These are phyloP conservation scores for Curvularia hawaiiensis DNA, from an alignment of 2,329 filamentous ascomycete genomes.

Conservation along the genomic window DNA sequence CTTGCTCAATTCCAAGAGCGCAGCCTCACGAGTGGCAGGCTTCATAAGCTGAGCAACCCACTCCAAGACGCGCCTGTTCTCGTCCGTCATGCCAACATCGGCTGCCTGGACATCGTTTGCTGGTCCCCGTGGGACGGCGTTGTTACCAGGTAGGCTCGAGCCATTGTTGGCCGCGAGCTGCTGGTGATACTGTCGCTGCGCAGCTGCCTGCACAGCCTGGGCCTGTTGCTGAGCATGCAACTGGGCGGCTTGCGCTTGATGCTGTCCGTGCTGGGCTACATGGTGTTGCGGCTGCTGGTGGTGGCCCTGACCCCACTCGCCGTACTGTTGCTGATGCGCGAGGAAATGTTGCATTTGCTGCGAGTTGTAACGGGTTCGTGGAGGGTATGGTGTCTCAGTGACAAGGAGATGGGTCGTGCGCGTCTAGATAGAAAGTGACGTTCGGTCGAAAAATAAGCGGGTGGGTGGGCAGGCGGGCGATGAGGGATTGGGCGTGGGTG, in stretches of 20 bases:
- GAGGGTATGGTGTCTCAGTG: slow-evolving; percentile 13
- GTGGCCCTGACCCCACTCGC: slow-evolving; percentile 55
- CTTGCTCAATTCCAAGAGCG: slow-evolving; percentile 94
- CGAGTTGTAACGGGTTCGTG: slow-evolving; percentile 21
- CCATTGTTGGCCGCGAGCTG: slow-evolving; percentile 72
- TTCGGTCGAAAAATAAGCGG: slow-evolving; percentile 18
- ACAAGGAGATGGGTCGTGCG: slow-evolving; percentile 9
- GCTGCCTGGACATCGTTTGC: slow-evolving; percentile 47
- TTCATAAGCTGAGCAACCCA: slow-evolving; percentile 93
- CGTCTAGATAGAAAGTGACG: slow-evolving; percentile 11
- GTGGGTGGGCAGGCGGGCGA: slow-evolving; percentile 13
- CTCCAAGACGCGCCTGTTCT: slow-evolving; percentile 88
- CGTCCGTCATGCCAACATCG: slow-evolving; percentile 71
- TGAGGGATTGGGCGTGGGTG: slow-evolving; percentile 23
- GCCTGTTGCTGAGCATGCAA: slow-evolving; percentile 49
- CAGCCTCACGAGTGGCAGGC: slow-evolving; percentile 84
- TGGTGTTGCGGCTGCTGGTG: slow-evolving; percentile 49
- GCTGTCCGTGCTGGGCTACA: slow-evolving; percentile 49
- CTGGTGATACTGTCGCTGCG: slow-evolving; percentile 66
- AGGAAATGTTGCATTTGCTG: slow-evolving; percentile 64
- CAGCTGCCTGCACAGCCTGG: slow-evolving; percentile 56
- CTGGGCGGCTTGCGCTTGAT: slow-evolving; percentile 52
- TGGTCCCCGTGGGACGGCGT: slow-evolving; percentile 43
- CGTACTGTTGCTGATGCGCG: slow-evolving; percentile 67
- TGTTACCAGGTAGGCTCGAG: slow-evolving; percentile 49